Evolutionary conservation across 305 asterid genomes (phyloP), one percentile per base, ranked within the genome.

Genomic region (Coffea humblotiana): DNA sequence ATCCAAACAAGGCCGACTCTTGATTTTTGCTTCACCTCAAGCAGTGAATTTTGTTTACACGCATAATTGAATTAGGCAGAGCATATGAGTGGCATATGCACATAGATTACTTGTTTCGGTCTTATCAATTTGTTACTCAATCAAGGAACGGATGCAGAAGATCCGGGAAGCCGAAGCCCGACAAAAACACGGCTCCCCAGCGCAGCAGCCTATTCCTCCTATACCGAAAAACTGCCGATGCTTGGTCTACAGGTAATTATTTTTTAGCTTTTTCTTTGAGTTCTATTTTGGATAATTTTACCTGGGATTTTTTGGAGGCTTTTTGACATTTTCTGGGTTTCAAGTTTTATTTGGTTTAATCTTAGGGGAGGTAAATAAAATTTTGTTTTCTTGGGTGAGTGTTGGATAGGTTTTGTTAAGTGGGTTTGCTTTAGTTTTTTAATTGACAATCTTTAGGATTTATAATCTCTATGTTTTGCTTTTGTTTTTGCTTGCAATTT

Each of bases 111-210:
- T 32, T 32, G 32, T 32, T 32, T 32, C 32, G 32, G 32, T 32
- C 32, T 32, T 32, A 32, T 32, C 32, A 32, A 32, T 32, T 1
- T 32, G 32, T 32, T 32, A 32, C 1, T 32, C 32, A 32, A 32
- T 32, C 25, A 97, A 95, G 85, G 98, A 92, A 76, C 90, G 99
- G 79, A 93, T 93, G 99, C 94, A 90, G 93, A 93, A 92, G 96
- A 91, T 95, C 91, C 97, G 97, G 27, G 96, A 82, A 71, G 83
- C 83, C 74, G 79, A 82, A 40, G 73, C 76, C 25, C 73, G 58
- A 76, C 68, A 83, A 65, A 76, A 72, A 18, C 78, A 73, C 63
- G 83, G 87, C 83, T 78, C 85, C 4, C 7, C 74, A 11, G 82
- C 29, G 45, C 87, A 10, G 79, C 90, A 75, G 74, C 89, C 84